phyloP scores from a whole-genome alignment of 495 filamentous ascomycete species.

The Podospora appendiculata region DNA sequence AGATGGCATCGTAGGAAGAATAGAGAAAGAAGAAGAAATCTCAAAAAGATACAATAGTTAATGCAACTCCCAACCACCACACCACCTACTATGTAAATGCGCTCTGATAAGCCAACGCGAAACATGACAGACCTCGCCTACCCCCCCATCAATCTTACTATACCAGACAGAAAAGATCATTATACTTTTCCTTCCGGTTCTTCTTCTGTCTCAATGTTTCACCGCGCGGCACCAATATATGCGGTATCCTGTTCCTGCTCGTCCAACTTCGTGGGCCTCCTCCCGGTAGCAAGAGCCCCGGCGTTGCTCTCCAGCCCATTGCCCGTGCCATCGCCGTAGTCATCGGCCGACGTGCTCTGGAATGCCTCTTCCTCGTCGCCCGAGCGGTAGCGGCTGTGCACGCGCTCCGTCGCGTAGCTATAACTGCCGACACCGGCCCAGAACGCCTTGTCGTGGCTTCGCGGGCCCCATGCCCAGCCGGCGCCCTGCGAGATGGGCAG shows the following conservation, averaged over 20 bases:
- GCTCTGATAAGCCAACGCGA: too few relatives aligned
- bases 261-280: background rate
- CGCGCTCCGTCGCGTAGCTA: constrained; percentile 36
- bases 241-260: constrained; percentile 4
- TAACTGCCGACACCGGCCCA: constrained; percentile 55
- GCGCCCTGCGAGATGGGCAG: constrained; percentile 56
- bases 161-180: too few relatives aligned
- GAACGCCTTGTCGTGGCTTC: constrained; percentile 46
- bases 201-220: background rate
- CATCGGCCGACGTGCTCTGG: background rate
- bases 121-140: too few relatives aligned
- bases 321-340: constrained; percentile 2
- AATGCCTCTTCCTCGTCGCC: constrained; percentile 30
- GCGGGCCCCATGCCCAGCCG: constrained; percentile 49
- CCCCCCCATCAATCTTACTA: too few relatives aligned
- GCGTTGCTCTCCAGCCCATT: constrained; percentile 6
- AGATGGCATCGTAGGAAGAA: too few relatives aligned
- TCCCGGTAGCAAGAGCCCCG: constrained; percentile 1
- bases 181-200: too few relatives aligned
- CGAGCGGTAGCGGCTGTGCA: constrained; percentile 22
- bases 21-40: too few relatives aligned
- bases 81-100: too few relatives aligned
- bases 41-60: too few relatives aligned
- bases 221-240: constrained; percentile 4
- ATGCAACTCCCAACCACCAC: too few relatives aligned